Base-by-base conservation (phyloP, 2,329 filamentous ascomycete genomes). In the Xylariaceae sp. region DNA sequence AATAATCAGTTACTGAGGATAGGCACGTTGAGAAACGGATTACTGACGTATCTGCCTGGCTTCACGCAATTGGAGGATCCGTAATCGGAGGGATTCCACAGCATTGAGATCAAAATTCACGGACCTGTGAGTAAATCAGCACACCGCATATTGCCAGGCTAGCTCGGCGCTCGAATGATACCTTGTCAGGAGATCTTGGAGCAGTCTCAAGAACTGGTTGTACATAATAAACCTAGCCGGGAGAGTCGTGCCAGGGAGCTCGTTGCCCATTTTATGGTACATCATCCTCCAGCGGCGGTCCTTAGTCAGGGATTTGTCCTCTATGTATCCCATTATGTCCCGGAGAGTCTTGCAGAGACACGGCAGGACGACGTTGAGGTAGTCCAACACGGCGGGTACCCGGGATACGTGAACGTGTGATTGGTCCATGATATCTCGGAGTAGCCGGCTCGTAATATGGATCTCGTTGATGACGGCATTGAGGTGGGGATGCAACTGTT, bases 231-330 rank as follows among this genome's bases (percentile, higher is more conserved):
- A 86, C 6, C 83, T 75, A 16, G 79, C 77, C 1, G 78, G 78
- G 1, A 87, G 71, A 5, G 74, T 73, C 29, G 83, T 75, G 0
- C 79, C 81, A 2, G 74, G 77, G 2, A 77, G 78, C 65, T 86
- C 81, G 20, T 79, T 75, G 7, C 75, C 77, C 77, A 87, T 77
- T 4, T 73, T 71, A 67, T 85, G 77, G 65, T 81, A 84, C 82
- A 87, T 86, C 61, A 76, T 77, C 42, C 78, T 76, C 84, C 85
- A 87, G 51, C 83, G 77, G 37, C 76, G 72, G 57, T 80, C 75
- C 51, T 77, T 78, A 18, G 75, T 73, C 42, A 79, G 61, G 3
- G 74, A 74, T 37, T 74, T 77, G 64, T 86, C 79, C 32, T 83
- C 77, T 63, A 83, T 80, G 67, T 78, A 78, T 7, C 56, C 59